Evolutionary conservation across 441 rosid genomes (phyloP), one percentile per base, ranked within the genome.

Genomic region (Arabidopsis lyrata): DNA sequence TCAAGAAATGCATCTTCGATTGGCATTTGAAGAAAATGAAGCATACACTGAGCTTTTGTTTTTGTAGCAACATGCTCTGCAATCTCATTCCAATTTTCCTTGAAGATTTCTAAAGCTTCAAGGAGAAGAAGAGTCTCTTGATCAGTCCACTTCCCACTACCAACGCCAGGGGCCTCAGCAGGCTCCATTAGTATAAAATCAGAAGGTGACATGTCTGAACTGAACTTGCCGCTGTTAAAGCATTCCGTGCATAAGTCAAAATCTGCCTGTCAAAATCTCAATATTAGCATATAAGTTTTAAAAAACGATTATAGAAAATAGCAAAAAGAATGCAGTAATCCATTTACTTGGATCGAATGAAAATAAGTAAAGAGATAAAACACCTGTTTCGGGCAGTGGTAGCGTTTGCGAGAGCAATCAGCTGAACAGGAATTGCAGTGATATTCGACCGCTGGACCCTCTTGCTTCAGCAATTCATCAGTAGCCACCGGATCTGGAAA

Each of bases 41-140:
- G 86, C 76, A 95, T 95, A 77, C 99, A 95, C 73, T 95, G 96
- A 80, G 94, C 92, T 83, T 88, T 93, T 11, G 98, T 88, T 81
- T 95, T 93, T 5, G 99, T 93, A 60, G 97, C 98, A 79, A 95
- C 99, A 83, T 95, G 99, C 80, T 95, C 99, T 38, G 98, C 99
- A 81, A 95, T 95, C 84, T 93, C 98, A 77, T 81, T 91, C 96
- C 96, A 95, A 76, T 92, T 92, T 73, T 95, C 98, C 82, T 86
- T 90, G 86, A 82, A 95, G 68, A 95, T 90, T 79, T 95, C 99
- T 70, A 95, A 66, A 59, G 96, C 99, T 83, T 95, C 99, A 55
- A 95, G 98, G 54, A 95, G 97, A 60, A 95, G 97, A 63, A 95
- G 93, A 71, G 97, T 95, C 87, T 95, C 98, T 84, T 95, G 98